Base-by-base conservation (phyloP, 345 rosid species). In the Physaria fendleri region DNA sequence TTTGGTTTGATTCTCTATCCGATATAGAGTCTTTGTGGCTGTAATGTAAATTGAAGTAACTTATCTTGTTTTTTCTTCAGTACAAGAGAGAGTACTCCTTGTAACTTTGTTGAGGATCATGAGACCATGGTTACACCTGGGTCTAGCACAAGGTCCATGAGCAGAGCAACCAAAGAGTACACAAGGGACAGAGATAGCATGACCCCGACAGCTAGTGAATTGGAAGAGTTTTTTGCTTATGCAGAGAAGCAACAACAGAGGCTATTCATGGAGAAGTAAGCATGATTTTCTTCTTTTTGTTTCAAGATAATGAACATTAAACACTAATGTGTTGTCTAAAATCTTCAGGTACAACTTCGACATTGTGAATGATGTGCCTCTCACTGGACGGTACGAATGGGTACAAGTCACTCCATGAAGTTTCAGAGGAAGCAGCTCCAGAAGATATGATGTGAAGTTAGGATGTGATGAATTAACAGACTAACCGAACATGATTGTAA, bases 341-440 rank as follows among this genome's bases (percentile, higher is more conserved):
- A 32, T 42, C 7, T 71, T 54, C 79, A 87, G 95, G 82, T 87
- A 82, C 75, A 84, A 90, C 87, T 90, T 84, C 54, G 97, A 90
- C 69, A 54, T 83, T 21, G 76, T 66, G 73, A 90, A 76, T 33
- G 97, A 85, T 40, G 2, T 69, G 45, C 95, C 97, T 7, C 87
- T 87, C 34, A 71, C 76, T 0, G 97, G 95, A 39, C 85, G 83
- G 5, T 85, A 76, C n/a, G 88, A 83, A 22, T 87, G 97, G 97
- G 84, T 72, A 45, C 85, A 76, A 79, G 62, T 80, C 45, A 23
- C 13, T 52, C 92, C 83, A 21, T 81, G 69, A 78, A 44, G 32
- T 40, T 30, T 7, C 1, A 40, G 15, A 55, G 23, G 60, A 43
- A 68, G 39, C 50, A 42, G 46, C 49, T 50, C 48, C 38, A 28